A percentile compares a stretch with the other conserved stretches of the same genome.
Conservation (phyloP, 306 rosid genomes). For the Delonix regia region DNA sequence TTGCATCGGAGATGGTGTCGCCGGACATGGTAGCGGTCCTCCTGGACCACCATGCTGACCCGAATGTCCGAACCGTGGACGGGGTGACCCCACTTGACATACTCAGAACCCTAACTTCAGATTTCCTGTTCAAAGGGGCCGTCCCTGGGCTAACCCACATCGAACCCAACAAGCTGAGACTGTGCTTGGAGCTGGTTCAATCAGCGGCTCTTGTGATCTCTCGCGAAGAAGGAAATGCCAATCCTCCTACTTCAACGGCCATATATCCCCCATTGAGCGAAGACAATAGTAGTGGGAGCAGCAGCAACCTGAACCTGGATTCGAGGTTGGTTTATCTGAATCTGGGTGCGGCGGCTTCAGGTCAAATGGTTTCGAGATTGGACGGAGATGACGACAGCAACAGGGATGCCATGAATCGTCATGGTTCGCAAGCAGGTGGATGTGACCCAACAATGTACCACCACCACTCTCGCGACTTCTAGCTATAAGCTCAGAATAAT, state of each 20-base stretch:
- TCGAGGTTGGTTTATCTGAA: slow-evolving; percentile 57
- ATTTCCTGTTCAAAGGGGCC: slow-evolving; percentile 96
- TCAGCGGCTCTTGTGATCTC: slow-evolving; percentile 83
- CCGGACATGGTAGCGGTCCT: slow-evolving; percentile 83
- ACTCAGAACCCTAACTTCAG: slow-evolving; percentile 97
- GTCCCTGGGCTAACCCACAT: slow-evolving; percentile 94
- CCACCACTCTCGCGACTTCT: slow-evolving; percentile 60
- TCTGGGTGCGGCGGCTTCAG: slow-evolving; percentile 56
- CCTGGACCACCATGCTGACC: slow-evolving; percentile 81
- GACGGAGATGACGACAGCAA: slow-evolving; percentile 50
- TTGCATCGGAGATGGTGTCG: slow-evolving; percentile 78
- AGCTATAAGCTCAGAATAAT: slow-evolving; percentile 1
- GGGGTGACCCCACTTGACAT: slow-evolving; percentile 81
- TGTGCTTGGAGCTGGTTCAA: slow-evolving; percentile 91
- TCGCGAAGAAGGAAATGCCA: slow-evolving; percentile 37
- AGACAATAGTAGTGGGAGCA: slow-evolving; percentile 47
- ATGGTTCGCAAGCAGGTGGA: slow-evolving; percentile 55
- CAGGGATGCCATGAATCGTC: slow-evolving; percentile 46
- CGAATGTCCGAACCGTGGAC: slow-evolving; percentile 63
- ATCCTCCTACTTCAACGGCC: slow-evolving; percentile 48
- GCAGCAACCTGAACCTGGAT: slow-evolving; percentile 31
- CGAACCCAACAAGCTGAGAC: slow-evolving; percentile 91
- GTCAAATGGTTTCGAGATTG: slow-evolving; percentile 50
- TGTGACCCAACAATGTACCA: slow-evolving; percentile 63
- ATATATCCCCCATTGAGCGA: slow-evolving; percentile 56